A percentile compares a stretch with the other conserved stretches of the same genome.
Conservation (phyloP, 495 filamentous ascomycete genomes). For the Penicillium ochrochloron region DNA sequence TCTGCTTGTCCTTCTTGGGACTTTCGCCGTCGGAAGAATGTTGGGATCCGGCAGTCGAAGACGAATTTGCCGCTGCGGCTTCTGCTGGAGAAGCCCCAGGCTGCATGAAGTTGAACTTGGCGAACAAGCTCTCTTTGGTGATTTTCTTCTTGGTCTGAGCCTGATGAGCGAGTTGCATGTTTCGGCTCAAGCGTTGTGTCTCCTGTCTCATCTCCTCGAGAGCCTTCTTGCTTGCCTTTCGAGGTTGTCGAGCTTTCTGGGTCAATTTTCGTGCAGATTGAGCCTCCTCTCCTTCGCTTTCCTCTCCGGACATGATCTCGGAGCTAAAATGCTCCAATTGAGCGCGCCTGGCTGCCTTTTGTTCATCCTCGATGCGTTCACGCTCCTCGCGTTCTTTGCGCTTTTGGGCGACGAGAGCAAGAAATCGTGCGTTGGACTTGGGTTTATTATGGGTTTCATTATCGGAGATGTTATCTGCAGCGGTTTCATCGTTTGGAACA, state of each 20-base stretch:
- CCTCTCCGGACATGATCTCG: constrained; percentile 38
- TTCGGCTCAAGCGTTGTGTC: constrained; percentile 87
- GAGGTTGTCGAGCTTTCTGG: constrained; percentile 68
- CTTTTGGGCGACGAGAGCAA: constrained; percentile 72
- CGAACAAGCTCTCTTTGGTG: constrained; percentile 80
- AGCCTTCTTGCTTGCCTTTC: constrained; percentile 94
- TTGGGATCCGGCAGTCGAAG: constrained; percentile 47
- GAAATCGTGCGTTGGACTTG: constrained; percentile 60
- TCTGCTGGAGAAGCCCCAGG: constrained; percentile 30
- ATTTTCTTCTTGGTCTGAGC: constrained; percentile 92
- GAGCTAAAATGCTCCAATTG: constrained; percentile 43
- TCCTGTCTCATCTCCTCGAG: constrained; percentile 93
- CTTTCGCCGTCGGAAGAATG: constrained; percentile 56
- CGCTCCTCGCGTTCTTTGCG: constrained; percentile 68
- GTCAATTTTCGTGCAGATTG: constrained; percentile 61
- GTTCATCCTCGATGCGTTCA: constrained; percentile 63
- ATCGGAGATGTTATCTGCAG: constrained; percentile 23
- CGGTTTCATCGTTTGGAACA: constrained; percentile 31
- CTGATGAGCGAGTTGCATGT: constrained; percentile 89
- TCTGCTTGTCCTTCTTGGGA: constrained; percentile 43
- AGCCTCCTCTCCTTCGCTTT: constrained; percentile 60
- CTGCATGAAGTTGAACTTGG: constrained; percentile 75
- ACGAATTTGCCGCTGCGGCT: constrained; percentile 38
- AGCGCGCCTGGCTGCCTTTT: constrained; percentile 48
- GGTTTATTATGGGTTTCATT: constrained; percentile 54